phyloP scores from a whole-genome alignment of 75 land plant species.

The Selaginella tamariscina region DNA sequence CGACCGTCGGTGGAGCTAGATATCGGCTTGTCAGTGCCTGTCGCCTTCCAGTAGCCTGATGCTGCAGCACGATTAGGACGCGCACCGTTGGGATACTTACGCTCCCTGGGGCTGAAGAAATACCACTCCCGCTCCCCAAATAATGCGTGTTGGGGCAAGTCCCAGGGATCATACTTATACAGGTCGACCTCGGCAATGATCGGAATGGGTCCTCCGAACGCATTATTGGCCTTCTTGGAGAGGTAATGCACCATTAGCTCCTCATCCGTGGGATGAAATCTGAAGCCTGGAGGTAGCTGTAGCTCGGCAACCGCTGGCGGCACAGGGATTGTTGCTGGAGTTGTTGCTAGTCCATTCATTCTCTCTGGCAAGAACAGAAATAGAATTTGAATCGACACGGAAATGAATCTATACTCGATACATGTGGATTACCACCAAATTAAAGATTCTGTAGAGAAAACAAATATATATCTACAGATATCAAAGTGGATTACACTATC shows the following conservation, averaged over 20 bases:
- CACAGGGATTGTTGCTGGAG: not conserved
- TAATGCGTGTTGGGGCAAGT: slow-evolving; percentile 25
- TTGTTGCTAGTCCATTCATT: too few species aligned
- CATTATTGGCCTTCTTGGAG: not conserved
- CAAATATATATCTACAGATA: too few species aligned
- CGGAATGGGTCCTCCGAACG: slow-evolving; percentile 19
- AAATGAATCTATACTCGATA: too few species aligned
- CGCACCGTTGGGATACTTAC: slow-evolving; percentile 44
- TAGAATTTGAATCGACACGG: too few species aligned
- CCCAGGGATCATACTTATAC: slow-evolving; percentile 53
- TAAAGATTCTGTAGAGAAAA: too few species aligned
- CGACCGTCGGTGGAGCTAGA: slow-evolving; percentile 21
- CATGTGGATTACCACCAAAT: too few species aligned
- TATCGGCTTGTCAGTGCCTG: slow-evolving; percentile 40
- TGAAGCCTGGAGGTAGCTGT: not conserved
- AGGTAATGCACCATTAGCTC: not conserved
- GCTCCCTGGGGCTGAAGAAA: slow-evolving; percentile 39
- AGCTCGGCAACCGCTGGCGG: not conserved
- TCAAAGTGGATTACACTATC: too few species aligned
- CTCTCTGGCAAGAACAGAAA: too few species aligned
- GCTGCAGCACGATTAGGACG: slow-evolving; percentile 37
- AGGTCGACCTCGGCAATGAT: slow-evolving; percentile 43
- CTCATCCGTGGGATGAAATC: not conserved
- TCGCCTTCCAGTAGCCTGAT: slow-evolving; percentile 51
- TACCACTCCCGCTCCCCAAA: slow-evolving; percentile 40